Base-by-base conservation (phyloP, 164 flowering plant genomes). In the Umbellularia californica region DNA sequence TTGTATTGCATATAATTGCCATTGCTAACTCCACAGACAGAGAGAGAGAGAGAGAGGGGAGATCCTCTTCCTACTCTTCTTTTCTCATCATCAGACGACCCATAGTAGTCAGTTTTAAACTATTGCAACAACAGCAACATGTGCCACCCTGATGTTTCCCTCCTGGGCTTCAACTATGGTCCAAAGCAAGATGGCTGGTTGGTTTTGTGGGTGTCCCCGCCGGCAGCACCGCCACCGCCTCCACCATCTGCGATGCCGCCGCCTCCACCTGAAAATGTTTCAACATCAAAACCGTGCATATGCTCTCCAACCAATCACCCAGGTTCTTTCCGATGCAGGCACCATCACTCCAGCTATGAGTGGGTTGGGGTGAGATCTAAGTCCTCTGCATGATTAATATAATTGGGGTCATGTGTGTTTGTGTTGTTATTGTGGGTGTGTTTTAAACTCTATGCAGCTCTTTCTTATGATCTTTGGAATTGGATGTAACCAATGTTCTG, bases 241-340 rank as follows among this genome's bases (percentile, higher is more conserved):
- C 69, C 19, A 66, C 50, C n/a, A 35, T 13, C 28, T 22, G 20
- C 60, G 69, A 30, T 30, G 5, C 20, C n/a, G 60, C 4, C 6
- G 1, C 50, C 19, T 25, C 69, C n/a, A 20, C 7, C 28, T n/a
- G 20, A 15, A 35, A 30, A 14, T 4, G 50, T 15, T 3, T 3
- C 47, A 66, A 20, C 69, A 66, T 27, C 65, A 19, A 22, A 30
- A 22, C 65, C 20, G 19, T 73, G 75, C 68, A 65, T 64, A 13
- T 73, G 75, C 30, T 64, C 70, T 12, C 75, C 70, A 51, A 73
- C 75, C n/a, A 15, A 11, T 27, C 75, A 73, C 50, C 75, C 70
- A 1, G 75, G 75, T 23, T 73, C 75, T 6, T 73, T 73, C 75
- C 75, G 75, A 13, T 73, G 75, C 75, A 23, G 75, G 58, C 68